Evolutionary conservation across 2,329 filamentous ascomycete species (phyloP).

Genomic region (Colletotrichum australisinense): DNA sequence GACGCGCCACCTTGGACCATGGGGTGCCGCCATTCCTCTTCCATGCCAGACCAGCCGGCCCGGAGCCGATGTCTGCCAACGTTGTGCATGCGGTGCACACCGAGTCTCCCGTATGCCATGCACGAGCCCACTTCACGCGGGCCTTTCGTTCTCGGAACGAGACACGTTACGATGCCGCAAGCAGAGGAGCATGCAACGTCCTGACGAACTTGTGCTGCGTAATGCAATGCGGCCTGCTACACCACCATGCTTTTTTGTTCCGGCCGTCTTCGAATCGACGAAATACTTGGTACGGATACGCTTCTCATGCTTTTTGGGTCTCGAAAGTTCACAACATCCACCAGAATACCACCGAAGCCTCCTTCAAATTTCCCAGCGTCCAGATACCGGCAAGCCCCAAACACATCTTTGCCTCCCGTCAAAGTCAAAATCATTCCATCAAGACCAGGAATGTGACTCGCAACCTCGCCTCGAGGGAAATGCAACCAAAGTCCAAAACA

Average conservation of each 20-base stretch:
- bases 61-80: constrained; percentile 18
- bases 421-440: constrained; percentile 30
- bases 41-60: constrained; percentile 4
- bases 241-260: not conserved
- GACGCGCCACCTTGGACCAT: not conserved
- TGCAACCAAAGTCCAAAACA: not conserved
- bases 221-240: not conserved
- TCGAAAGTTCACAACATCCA: not conserved
- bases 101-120: constrained; percentile 18
- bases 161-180: constrained; percentile 1
- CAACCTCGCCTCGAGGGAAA: constrained; percentile 1
- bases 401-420: not conserved
- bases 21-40: constrained; percentile 8
- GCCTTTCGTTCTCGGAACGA: constrained; percentile 14
- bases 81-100: constrained; percentile 29
- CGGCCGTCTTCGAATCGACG: not conserved
- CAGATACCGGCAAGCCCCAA: constrained; percentile 8
- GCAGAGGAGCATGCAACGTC: not conserved
- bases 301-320: not conserved
- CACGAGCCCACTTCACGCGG: not conserved
- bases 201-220: not conserved
- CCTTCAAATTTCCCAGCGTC: not conserved
- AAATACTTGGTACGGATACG: not conserved
- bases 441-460: constrained; percentile 29
- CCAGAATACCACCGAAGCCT: not conserved